Base-by-base conservation (phyloP, 352 stramenopile species). In the Phytophthora palmivora region DNA sequence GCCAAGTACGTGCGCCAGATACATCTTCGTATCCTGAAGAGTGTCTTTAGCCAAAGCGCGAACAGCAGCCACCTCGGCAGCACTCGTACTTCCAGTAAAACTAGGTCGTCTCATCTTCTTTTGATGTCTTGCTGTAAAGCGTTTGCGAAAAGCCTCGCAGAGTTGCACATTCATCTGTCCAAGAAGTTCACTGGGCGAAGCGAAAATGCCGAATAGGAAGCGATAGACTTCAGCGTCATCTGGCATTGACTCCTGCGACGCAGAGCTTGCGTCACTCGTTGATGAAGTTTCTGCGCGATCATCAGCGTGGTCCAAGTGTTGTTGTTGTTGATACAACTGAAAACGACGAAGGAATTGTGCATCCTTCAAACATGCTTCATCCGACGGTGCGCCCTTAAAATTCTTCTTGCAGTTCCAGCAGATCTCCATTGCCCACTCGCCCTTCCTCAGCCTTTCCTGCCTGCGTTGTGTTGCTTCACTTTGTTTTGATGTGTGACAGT, bases 21-120 rank as follows among this genome's bases (percentile, higher is more conserved):
- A 89, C 78, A 89, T 89, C 49, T 86, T 82, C 6, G 79, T 73
- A 47, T 91, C 82, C 18, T 88, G 79, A 22, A 91, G 65, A 1
- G 79, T 87, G 22, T 88, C 79, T 76, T 12, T 75, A 24, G 58
- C 63, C 24, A 76, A 21, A 10, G 38, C 32, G 0, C 61, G 54
- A 28, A 28, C 36, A 16, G 57, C 52, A 38, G 39, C 28, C 10
- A 33, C 28, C 19, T 66, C 41, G 22, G 38, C 28, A 37, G 37
- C 11, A 16, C 16, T 67, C 2, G 58, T 32, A 43, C 41, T 70
- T 11, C 36, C 48, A 4, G 49, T 43, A 36, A 72, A 53, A 39
- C 53, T 72, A 19, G 37, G 22, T 48, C 58, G 47, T 21, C 36
- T 60, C 12, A 61, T 16, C 21, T 67, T 44, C 32, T 57, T 68